phyloP scores from a whole-genome alignment of 176 grass and related monocot species.

The Pontederia paniculata region DNA sequence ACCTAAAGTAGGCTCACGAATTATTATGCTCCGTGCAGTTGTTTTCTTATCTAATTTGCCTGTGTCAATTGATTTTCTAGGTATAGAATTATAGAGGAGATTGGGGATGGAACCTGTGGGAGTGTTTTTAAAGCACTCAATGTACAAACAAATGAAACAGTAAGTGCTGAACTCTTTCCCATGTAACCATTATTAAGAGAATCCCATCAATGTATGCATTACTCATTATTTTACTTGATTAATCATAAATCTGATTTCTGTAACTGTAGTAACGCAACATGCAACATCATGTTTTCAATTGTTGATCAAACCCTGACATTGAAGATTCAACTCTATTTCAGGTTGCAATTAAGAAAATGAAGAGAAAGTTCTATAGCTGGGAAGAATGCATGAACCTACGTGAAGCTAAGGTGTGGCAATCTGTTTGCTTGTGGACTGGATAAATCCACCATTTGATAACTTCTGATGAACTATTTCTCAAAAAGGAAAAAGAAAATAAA shows the following conservation, averaged over 20 bases:
- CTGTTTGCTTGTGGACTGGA: conserved; percentile 1
- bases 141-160: conserved; percentile 70
- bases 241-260: background rate
- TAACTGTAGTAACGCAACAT: no score
- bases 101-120: conserved; percentile 90
- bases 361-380: conserved; percentile 74
- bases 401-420: conserved; percentile 65
- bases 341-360: conserved; percentile 98
- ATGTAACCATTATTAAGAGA: background rate
- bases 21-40: background rate
- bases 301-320: background rate
- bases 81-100: conserved; percentile 68
- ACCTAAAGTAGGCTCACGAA: background rate
- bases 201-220: background rate
- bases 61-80: conserved; percentile 25
- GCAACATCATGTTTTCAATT: background rate
- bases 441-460: background rate
- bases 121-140: conserved; percentile 74
- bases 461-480: background rate
- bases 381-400: conserved; percentile 70
- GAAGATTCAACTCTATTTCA: conserved; percentile 10
- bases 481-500: no score
- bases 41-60: background rate
- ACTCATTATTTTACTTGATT: background rate
- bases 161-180: conserved; percentile 24